Conservation (phyloP, 192 early-diverging fungal genomes). For the Martensiomyces pterosporus region DNA sequence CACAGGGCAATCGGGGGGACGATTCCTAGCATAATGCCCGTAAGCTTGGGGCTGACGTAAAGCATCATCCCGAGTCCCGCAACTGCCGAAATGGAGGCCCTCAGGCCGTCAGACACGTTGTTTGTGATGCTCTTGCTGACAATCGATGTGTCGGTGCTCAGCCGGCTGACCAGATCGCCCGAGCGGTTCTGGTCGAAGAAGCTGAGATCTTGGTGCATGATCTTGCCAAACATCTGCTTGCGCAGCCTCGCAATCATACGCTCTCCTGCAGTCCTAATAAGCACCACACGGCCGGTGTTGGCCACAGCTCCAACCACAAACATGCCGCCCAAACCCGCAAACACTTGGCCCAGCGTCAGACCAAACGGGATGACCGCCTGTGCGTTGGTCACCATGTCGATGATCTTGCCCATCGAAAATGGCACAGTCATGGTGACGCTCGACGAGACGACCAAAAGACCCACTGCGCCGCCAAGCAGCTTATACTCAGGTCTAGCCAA, state of each 20-base stretch:
- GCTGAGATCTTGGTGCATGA: slow-evolving; percentile 58
- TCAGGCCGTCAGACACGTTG: slow-evolving; percentile 70
- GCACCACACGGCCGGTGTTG: slow-evolving; percentile 55
- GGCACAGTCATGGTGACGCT: slow-evolving; percentile 62
- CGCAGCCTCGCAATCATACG: slow-evolving; percentile 55
- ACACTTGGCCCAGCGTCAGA: slow-evolving; percentile 52
- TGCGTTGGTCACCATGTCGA: slow-evolving; percentile 60
- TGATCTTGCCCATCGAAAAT: slow-evolving; percentile 65
- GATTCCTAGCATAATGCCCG: slow-evolving; percentile 66
- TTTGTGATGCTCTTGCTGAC: slow-evolving; percentile 72
- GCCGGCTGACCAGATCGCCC: slow-evolving; percentile 75
- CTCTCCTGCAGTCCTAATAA: slow-evolving; percentile 60
- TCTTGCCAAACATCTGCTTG: slow-evolving; percentile 47
- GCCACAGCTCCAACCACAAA: slow-evolving; percentile 55
- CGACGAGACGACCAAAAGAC: slow-evolving; percentile 57
- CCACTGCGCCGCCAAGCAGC: slow-evolving; percentile 53
- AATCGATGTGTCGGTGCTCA: slow-evolving; percentile 71
- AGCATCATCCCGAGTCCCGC: slow-evolving; percentile 67
- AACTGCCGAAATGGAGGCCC: slow-evolving; percentile 54
- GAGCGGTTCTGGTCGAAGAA: slow-evolving; percentile 61
- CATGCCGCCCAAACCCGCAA: slow-evolving; percentile 48
- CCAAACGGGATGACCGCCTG: slow-evolving; percentile 43
- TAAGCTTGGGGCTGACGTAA: slow-evolving; percentile 61
- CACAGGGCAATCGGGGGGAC: slow-evolving; percentile 69
- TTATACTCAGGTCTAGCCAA: slow-evolving; percentile 44